These are phyloP conservation scores for Colletotrichum sp. DNA, from an alignment of 2,329 filamentous ascomycete species.

Conservation along the genomic window DNA sequence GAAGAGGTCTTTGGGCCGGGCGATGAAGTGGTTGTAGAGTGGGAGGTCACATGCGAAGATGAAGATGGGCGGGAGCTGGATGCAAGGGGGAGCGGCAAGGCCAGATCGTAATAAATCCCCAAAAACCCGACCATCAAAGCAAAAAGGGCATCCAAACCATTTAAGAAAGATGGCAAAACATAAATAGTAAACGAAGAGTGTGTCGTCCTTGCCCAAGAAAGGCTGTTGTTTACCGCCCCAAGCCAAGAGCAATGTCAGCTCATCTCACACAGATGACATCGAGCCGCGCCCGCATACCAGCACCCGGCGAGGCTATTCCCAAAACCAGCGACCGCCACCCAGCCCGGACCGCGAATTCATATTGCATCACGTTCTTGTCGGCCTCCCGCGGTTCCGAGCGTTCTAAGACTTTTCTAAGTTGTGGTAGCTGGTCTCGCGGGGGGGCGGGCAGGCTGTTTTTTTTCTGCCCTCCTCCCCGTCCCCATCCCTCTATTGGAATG, in stretches of 20 bases:
- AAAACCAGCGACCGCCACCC: background rate
- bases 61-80: background rate
- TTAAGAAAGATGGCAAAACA: background rate
- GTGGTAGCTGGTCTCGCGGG: background rate
- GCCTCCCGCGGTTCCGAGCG: background rate
- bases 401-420: background rate
- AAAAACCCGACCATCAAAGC: background rate
- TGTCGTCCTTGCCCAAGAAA: background rate
- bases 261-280: slow-evolving; percentile 3
- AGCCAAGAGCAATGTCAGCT: background rate
- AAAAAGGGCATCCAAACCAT: fast-evolving
- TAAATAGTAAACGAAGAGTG: background rate
- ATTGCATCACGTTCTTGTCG: slow-evolving; percentile 15
- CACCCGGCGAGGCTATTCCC: slow-evolving; percentile 13
- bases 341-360: slow-evolving; percentile 1
- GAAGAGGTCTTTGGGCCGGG: background rate
- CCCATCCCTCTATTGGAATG: slow-evolving; percentile 18
- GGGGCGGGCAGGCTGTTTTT: background rate
- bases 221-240: background rate
- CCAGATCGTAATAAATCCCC: background rate
- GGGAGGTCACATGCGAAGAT: background rate
- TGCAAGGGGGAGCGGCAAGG: background rate
- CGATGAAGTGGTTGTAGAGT: background rate
- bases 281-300: background rate
- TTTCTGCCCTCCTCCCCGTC: background rate